phyloP scores from a whole-genome alignment of 169 alveolate genomes.

The Perkinsus olseni region DNA sequence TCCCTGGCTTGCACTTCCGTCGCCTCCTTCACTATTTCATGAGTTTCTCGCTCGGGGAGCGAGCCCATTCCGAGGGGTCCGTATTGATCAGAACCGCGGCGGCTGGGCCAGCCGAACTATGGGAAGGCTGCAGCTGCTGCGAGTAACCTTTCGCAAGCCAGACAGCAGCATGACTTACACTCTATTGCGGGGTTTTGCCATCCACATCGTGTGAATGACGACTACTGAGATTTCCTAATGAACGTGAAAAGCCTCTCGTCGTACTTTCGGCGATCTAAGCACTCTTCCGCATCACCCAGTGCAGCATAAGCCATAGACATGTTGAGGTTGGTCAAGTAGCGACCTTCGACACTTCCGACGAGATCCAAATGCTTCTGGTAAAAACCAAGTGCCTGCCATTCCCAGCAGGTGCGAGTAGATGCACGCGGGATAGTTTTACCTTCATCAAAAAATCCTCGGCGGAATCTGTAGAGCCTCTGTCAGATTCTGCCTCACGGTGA shows the following conservation, averaged over 20 bases:
- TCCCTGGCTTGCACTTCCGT: too few species aligned
- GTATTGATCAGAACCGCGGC: too few species aligned
- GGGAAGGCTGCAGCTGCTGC: too few species aligned
- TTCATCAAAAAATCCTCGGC: not conserved
- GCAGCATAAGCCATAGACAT: conserved; percentile 50
- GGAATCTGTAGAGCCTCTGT: not conserved
- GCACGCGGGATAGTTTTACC: not conserved
- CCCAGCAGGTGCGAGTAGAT: not conserved
- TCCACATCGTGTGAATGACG: too few species aligned
- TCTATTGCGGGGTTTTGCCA: too few species aligned
- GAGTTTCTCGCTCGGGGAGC: too few species aligned
- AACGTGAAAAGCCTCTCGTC: not conserved
- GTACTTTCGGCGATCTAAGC: not conserved
- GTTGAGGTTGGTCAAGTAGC: conserved; percentile 57
- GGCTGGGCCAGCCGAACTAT: too few species aligned
- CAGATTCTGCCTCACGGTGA: not conserved
- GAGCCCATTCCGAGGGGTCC: too few species aligned
- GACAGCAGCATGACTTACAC: too few species aligned
- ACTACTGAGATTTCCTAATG: too few species aligned
- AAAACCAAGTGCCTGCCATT: conserved; percentile 40
- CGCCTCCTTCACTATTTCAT: too few species aligned
- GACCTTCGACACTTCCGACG: conserved; percentile 54
- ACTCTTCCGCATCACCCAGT: conserved; percentile 40
- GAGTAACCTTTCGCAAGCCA: too few species aligned
- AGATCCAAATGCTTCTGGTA: conserved; percentile 56